These are phyloP conservation scores for Piper betle DNA, from an alignment of 164 flowering plant genomes.

Conservation along the genomic window DNA sequence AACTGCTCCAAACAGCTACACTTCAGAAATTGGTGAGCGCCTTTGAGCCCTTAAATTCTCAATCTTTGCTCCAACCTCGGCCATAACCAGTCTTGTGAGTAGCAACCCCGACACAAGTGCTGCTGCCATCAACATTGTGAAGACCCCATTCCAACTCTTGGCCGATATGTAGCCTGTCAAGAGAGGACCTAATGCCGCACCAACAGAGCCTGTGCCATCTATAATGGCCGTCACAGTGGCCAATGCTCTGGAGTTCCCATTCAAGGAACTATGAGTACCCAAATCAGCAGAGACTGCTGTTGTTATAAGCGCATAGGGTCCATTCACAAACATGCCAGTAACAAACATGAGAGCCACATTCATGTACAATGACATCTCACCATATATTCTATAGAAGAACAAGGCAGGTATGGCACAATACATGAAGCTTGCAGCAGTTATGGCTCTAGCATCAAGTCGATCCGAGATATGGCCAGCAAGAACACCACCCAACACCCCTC, in stretches of 20 bases:
- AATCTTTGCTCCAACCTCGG: slow-evolving; percentile 53
- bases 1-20: not conserved
- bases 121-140: slow-evolving; percentile 60
- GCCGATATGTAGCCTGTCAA: slow-evolving; percentile 60
- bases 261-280: slow-evolving; percentile 61
- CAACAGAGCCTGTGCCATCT: slow-evolving; percentile 82
- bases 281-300: slow-evolving; percentile 81
- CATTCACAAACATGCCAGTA: slow-evolving; percentile 65
- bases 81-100: slow-evolving; percentile 43
- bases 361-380: slow-evolving; percentile 32
- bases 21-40: slow-evolving; percentile 1
- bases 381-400: slow-evolving; percentile 53
- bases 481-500: slow-evolving; percentile 73
- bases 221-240: slow-evolving; percentile 82
- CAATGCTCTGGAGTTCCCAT: slow-evolving; percentile 58
- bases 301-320: slow-evolving; percentile 79
- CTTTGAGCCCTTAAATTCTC: slow-evolving; percentile 17
- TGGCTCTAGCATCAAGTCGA: slow-evolving; percentile 56
- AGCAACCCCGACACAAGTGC: slow-evolving; percentile 60
- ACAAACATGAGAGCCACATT: slow-evolving; percentile 55
- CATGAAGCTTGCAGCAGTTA: slow-evolving; percentile 69
- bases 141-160: slow-evolving; percentile 57
- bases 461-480: slow-evolving; percentile 79
- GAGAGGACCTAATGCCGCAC: slow-evolving; percentile 74
- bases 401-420: slow-evolving; percentile 73